A percentile compares a stretch with the other conserved stretches of the same genome.
These are phyloP conservation scores for Hypoxylon sp. DNA, from an alignment of 2,329 filamentous ascomycete genomes.

Conservation along the genomic window DNA sequence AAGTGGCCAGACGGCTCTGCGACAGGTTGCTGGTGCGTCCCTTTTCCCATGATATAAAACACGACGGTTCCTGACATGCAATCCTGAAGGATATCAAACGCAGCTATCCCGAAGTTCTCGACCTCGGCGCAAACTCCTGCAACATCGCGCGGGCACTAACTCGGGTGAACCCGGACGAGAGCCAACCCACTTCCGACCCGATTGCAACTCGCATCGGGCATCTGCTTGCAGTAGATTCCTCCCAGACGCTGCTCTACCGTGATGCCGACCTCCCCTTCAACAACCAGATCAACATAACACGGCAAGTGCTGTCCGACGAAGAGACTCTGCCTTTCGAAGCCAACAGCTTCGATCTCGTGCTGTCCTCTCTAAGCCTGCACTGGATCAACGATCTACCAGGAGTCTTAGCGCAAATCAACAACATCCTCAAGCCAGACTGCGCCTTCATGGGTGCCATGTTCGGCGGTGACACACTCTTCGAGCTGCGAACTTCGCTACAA, in stretches of 20 bases:
- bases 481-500: conserved; percentile 93
- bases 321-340: conserved; percentile 83
- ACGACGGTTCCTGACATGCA: conserved; percentile 26
- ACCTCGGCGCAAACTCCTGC: conserved; percentile 95
- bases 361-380: conserved; percentile 91
- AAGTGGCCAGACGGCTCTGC: conserved; percentile 86
- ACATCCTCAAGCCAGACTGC: conserved; percentile 87
- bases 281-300: conserved; percentile 77
- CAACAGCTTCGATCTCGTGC: conserved; percentile 87
- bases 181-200: conserved; percentile 72
- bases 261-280: conserved; percentile 84
- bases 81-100: conserved; percentile 82
- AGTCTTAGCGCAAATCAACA: conserved; percentile 86
- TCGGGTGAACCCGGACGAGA: conserved; percentile 75
- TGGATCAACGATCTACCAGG: conserved; percentile 98
- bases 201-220: conserved; percentile 79
- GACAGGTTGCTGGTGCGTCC: conserved; percentile 79
- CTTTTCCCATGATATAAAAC: not conserved
- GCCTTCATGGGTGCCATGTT: conserved; percentile 98
- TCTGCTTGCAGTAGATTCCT: conserved; percentile 87
- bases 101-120: conserved; percentile 85
- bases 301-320: conserved; percentile 81
- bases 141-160: conserved; percentile 89
- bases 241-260: conserved; percentile 81
- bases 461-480: conserved; percentile 93